Percentiles rank a stretch among this genome's conserved stretches.
phyloP scores from a whole-genome alignment of 768 basidiomycete species.

The Termitomyces sp. region DNA sequence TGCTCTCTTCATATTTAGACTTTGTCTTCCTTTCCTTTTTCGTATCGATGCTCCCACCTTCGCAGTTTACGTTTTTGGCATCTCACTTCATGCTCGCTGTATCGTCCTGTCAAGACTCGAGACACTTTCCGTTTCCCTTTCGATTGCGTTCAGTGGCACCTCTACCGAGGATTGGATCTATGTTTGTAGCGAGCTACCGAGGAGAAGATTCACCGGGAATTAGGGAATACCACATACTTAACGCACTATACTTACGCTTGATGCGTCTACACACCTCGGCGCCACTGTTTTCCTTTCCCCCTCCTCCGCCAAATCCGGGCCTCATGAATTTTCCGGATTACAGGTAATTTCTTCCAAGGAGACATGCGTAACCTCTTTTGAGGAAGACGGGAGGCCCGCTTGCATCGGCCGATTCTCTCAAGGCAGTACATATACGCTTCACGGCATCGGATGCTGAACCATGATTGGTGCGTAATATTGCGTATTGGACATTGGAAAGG shows the following conservation, averaged over 20 bases:
- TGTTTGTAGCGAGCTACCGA: not conserved
- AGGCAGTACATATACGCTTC: not conserved
- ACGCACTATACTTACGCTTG: not conserved
- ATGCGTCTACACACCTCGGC: too few relatives aligned
- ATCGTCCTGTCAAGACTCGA: not conserved
- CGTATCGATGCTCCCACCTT: not conserved
- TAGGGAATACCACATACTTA: not conserved
- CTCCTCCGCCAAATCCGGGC: not conserved
- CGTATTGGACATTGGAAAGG: not conserved
- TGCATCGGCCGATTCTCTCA: too few relatives aligned
- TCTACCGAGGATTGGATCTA: not conserved
- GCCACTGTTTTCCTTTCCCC: not conserved
- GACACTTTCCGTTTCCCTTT: too few relatives aligned
- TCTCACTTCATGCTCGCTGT: not conserved
- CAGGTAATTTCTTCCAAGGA: not conserved
- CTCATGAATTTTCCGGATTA: not conserved
- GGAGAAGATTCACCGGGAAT: not conserved
- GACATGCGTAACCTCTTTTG: not conserved
- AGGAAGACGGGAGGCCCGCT: not conserved
- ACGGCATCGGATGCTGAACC: not conserved
- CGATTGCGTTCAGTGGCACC: not conserved
- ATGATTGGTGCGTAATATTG: not conserved
- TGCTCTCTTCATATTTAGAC: too few relatives aligned
- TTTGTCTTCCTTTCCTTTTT: not conserved
- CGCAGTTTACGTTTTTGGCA: not conserved